These are phyloP conservation scores for Dothideomycetes sp. DNA, from an alignment of 2,329 filamentous ascomycete genomes.

Conservation along the genomic window DNA sequence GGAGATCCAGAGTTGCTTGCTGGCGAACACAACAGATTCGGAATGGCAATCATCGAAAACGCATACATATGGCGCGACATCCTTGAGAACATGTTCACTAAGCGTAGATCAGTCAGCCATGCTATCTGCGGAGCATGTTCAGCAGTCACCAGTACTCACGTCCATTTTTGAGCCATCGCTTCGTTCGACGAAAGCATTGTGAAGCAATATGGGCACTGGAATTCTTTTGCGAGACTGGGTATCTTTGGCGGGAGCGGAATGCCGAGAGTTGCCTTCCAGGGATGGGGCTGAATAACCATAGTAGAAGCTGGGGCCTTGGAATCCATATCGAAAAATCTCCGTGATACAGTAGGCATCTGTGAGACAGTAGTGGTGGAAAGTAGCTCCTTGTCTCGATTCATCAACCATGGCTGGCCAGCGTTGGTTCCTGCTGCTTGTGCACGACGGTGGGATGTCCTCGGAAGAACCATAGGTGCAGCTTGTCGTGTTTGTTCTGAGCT, in stretches of 20 bases:
- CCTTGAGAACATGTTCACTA: conserved; percentile 23
- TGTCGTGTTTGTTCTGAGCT: neutral
- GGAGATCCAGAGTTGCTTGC: no score
- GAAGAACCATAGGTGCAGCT: neutral
- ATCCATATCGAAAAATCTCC: neutral
- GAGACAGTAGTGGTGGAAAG: neutral
- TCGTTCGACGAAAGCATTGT: conserved; percentile 8
- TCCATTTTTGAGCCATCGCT: neutral
- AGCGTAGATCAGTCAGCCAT: no score
- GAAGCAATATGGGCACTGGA: conserved; percentile 18
- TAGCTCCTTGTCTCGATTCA: neutral
- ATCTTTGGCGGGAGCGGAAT: conserved; percentile 15
- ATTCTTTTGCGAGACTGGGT: conserved; percentile 14
- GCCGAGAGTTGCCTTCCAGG: no score
- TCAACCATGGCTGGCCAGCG: neutral
- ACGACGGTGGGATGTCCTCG: neutral
- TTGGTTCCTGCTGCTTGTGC: neutral
- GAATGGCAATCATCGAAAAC: conserved; percentile 21
- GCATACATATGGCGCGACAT: conserved; percentile 24
- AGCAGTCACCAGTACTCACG: no score
- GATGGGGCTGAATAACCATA: neutral
- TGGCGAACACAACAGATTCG: no score
- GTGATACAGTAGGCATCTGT: no score
- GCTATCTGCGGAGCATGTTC: no score
- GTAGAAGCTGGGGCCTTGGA: neutral